Evolutionary conservation across 495 filamentous ascomycete species (phyloP).

Genomic region (Neurospora sp.): DNA sequence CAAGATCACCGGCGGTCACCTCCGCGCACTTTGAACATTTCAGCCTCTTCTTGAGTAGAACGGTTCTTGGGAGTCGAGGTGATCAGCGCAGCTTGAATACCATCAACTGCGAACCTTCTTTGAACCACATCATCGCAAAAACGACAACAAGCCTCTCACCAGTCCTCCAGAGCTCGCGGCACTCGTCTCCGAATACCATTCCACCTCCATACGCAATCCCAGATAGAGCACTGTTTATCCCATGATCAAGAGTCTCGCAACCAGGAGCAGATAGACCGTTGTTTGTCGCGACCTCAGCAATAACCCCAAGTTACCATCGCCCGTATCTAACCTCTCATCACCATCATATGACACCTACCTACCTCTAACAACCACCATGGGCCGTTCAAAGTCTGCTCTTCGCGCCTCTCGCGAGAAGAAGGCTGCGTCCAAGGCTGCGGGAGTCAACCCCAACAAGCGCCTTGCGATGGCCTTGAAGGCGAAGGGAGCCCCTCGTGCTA

Average conservation of each 20-base stretch:
- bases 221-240: neutral
- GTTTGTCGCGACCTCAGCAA: too few species aligned
- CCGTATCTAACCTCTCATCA: too few species aligned
- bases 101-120: neutral
- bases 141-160: neutral
- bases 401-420: neutral
- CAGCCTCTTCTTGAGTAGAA: neutral
- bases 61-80: neutral
- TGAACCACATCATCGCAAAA: neutral
- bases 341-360: too few species aligned
- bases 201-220: neutral
- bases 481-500: neutral
- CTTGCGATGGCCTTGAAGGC: neutral
- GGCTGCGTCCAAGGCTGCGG: neutral
- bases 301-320: too few species aligned
- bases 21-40: neutral
- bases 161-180: neutral
- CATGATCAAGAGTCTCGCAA: neutral
- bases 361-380: neutral
- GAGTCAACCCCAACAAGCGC: neutral
- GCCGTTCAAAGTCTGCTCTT: neutral
- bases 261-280: neutral
- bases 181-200: neutral
- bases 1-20: too few species aligned
- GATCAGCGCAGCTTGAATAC: neutral